A percentile compares a stretch with the other conserved stretches of the same genome.
Evolutionary conservation across 768 basidiomycete genomes (phyloP).

Genomic region (Coprinopsis strossmayeri): DNA sequence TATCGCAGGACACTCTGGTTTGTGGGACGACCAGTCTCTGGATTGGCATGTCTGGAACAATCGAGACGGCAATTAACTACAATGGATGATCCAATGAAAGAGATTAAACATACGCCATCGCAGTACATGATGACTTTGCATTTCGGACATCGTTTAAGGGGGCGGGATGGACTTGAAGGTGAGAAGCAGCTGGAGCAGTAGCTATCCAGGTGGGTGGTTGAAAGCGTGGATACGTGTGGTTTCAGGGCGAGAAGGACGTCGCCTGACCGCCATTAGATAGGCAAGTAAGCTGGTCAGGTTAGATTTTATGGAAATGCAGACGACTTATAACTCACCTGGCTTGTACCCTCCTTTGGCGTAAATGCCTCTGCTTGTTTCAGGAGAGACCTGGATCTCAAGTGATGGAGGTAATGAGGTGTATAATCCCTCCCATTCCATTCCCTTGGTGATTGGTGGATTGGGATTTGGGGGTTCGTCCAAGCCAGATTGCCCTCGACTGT

Average conservation of each 20-base stretch:
- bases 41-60: conserved; percentile 56
- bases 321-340: conserved; percentile 5
- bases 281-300: too few species aligned
- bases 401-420: not conserved
- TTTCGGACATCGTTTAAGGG: conserved; percentile 63
- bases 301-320: too few species aligned
- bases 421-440: not conserved
- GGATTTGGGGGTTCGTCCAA: too few species aligned
- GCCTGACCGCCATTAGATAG: too few species aligned
- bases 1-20: conserved; percentile 70
- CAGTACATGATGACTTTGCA: conserved; percentile 78
- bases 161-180: conserved; percentile 22
- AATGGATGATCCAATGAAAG: not conserved
- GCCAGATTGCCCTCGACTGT: too few species aligned
- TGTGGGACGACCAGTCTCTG: conserved; percentile 69
- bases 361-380: not conserved
- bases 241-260: conserved; percentile 46
- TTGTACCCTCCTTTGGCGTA: not conserved
- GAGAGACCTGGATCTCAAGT: not conserved
- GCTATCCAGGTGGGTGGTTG: conserved; percentile 48
- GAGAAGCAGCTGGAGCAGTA: conserved; percentile 67
- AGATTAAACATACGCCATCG: conserved; percentile 42
- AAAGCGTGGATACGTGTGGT: conserved; percentile 62
- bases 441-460: too few species aligned
- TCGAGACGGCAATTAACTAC: not conserved